Percentiles rank a stretch among this genome's conserved stretches.
Evolutionary conservation across 1,139 yeast species (phyloP).

Genomic region (Meyerozyma elateridarum): DNA sequence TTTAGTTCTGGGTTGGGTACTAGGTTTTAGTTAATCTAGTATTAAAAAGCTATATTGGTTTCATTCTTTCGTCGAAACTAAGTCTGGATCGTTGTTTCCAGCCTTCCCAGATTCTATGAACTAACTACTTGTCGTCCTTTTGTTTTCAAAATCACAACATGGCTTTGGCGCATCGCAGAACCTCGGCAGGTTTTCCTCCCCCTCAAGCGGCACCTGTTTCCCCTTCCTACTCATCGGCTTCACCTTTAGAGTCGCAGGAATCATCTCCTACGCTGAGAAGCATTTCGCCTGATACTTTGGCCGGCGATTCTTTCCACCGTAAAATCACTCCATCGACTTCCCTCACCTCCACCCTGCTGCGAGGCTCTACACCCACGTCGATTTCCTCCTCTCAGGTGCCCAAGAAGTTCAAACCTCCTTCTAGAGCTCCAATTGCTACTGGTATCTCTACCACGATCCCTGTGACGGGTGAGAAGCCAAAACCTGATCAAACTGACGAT

Average conservation of each 20-base stretch:
- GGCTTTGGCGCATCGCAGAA: conserved; percentile 60
- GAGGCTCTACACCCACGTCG: conserved; percentile 28
- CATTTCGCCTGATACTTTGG: conserved; percentile 42
- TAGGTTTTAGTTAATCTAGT: conserved; percentile 4
- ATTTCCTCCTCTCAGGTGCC: conserved; percentile 9
- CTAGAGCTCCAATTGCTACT: conserved; percentile 51
- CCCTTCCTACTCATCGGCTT: conserved; percentile 29
- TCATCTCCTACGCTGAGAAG: conserved; percentile 38
- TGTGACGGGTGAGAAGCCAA: conserved; percentile 75
- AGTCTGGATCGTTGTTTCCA: conserved; percentile 3
- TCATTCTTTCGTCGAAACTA: neutral
- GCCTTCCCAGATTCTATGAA: conserved; percentile 5
- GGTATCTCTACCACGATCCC: conserved; percentile 78
- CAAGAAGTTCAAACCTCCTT: conserved; percentile 35
- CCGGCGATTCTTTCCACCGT: conserved; percentile 17
- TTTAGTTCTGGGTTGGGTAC: conserved; percentile 4
- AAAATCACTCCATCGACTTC: conserved; percentile 16
- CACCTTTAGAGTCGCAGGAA: conserved; percentile 20
- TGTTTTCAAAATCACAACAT: conserved; percentile 17
- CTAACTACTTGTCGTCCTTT: neutral
- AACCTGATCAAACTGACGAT: conserved; percentile 57
- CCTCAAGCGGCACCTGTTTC: conserved; percentile 27
- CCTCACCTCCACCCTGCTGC: conserved; percentile 21
- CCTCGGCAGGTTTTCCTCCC: conserved; percentile 42
- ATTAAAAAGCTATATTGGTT: conserved; percentile 1